Evolutionary conservation across 805 yeast species (phyloP), one percentile per base, ranked within the genome.

Genomic region (Saturnispora gosingensis): DNA sequence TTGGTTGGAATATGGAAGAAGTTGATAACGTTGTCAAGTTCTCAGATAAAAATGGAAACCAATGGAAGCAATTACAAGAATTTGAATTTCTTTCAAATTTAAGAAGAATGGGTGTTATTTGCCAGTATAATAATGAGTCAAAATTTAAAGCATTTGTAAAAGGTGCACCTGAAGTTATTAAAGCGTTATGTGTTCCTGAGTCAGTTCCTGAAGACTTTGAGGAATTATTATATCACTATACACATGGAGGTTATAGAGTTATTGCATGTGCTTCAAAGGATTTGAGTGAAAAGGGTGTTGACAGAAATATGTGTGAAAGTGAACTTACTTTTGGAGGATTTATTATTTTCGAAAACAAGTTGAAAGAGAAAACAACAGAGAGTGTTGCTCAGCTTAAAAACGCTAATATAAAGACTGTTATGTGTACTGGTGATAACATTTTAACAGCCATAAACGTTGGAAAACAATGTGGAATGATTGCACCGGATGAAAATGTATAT

Each of bases 391-490:
- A 78, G 53, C 72, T 93, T 47, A 70, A 71, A 22, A 73, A 72
- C 5, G 97, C 99, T 0, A 73, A 78, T 22, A 75, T 93, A 47
- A 74, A 97, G 58, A 86, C 93, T 0, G 71, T 89, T 28, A 93
- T 93, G 99, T 93, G 99, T 67, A 93, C 99, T 0, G 99, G 99
- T 50, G 99, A 93, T 66, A 93, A 93, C 63, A 80, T 93, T 18
- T 71, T 93, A 52, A 93, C 99, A 0, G 99, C 98, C 0, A 79
- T 93, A 20, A 86, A 96, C 67, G 99, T 93, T 16, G 96, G 86
- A 3, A 76, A 81, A 54, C 97, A 91, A 61, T 87, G 95, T 63
- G 82, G 80, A 3, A 71, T 93, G 55, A 67, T 93, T 10, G 66
- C 66, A 3, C 59, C 64, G 1, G 72, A 69, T 11, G 57, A 64